Evolutionary conservation across 1,284 basidiomycete genomes (phyloP).

Genomic region (Ustilago trichophora): DNA sequence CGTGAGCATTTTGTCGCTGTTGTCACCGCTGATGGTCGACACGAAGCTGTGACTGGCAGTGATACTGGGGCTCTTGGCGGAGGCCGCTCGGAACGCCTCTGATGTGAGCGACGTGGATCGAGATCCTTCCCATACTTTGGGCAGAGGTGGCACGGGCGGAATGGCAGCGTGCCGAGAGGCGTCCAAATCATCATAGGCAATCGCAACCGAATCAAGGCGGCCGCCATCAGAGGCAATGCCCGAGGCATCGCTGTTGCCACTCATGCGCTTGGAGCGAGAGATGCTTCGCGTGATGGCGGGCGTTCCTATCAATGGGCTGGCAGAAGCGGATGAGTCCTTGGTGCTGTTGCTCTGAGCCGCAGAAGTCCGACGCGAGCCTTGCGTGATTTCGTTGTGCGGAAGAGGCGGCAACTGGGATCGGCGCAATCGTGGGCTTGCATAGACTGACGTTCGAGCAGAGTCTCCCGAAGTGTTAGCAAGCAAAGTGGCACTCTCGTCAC

Average conservation of each 20-base stretch:
- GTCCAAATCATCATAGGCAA: conserved; percentile 24
- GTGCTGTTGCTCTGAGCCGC: conserved; percentile 6
- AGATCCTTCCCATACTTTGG: conserved; percentile 85
- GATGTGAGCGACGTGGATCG: conserved; percentile 71
- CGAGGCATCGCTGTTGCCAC: conserved; percentile 38
- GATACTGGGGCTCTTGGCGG: conserved; percentile 27
- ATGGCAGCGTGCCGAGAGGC: conserved; percentile 68
- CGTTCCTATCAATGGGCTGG: conserved; percentile 19
- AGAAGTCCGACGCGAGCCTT: conserved; percentile 25
- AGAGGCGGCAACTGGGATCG: conserved; percentile 52
- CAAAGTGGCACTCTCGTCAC: conserved; percentile 10
- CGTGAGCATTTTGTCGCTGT: conserved; percentile 27
- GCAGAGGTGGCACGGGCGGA: conserved; percentile 94
- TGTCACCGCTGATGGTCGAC: conserved; percentile 26
- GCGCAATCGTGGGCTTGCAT: conserved; percentile 49
- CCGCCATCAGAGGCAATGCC: conserved; percentile 17
- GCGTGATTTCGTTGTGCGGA: conserved; percentile 46
- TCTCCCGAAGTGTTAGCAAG: conserved; percentile 12
- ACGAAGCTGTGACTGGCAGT: conserved; percentile 30
- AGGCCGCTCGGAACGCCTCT: conserved; percentile 25
- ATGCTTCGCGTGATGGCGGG: conserved; percentile 10
- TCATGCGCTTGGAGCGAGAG: conserved; percentile 42
- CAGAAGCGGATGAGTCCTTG: conserved; percentile 15
- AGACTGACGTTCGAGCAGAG: conserved; percentile 22
- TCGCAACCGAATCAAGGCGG: conserved; percentile 14